Conservation (phyloP, 2,329 filamentous ascomycete genomes). For the Didymella segeticola region DNA sequence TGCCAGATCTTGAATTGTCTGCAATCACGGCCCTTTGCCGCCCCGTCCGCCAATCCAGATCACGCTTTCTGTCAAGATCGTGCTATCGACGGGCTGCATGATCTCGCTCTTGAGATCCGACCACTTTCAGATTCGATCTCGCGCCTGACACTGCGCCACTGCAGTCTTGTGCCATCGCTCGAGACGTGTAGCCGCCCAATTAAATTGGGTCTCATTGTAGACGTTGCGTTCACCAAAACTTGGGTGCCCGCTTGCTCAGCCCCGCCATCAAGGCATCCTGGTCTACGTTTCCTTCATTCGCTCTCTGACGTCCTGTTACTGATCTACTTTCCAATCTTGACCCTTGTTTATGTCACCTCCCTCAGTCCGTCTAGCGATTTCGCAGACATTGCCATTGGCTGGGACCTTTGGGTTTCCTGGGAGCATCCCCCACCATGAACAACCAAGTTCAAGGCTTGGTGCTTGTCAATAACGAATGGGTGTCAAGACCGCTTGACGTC, state of each 20-base stretch:
- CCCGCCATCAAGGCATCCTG: slow-evolving; percentile 19
- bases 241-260: neutral
- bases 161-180: neutral
- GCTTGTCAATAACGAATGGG: slow-evolving; percentile 44
- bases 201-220: neutral
- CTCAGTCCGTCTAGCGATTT: slow-evolving; percentile 10
- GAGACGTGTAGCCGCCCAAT: slow-evolving; percentile 15
- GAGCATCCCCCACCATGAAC: slow-evolving; percentile 29
- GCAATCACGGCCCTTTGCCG: slow-evolving; percentile 2
- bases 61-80: slow-evolving; percentile 9
- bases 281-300: slow-evolving; percentile 18
- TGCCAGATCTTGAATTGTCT: neutral
- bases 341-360: slow-evolving; percentile 15
- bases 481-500: slow-evolving; percentile 47
- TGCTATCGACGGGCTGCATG: slow-evolving; percentile 12
- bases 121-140: neutral
- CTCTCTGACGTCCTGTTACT: slow-evolving; percentile 17
- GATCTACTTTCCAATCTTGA: slow-evolving; percentile 11
- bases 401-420: neutral
- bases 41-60: neutral
- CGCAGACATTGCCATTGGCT: neutral
- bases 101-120: slow-evolving; percentile 15
- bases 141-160: slow-evolving; percentile 4
- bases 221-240: neutral
- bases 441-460: slow-evolving; percentile 37